A percentile compares a stretch with the other conserved stretches of the same genome.
phyloP scores from a whole-genome alignment of 2,329 filamentous ascomycete genomes.

The Neonectria neomacrospora region DNA sequence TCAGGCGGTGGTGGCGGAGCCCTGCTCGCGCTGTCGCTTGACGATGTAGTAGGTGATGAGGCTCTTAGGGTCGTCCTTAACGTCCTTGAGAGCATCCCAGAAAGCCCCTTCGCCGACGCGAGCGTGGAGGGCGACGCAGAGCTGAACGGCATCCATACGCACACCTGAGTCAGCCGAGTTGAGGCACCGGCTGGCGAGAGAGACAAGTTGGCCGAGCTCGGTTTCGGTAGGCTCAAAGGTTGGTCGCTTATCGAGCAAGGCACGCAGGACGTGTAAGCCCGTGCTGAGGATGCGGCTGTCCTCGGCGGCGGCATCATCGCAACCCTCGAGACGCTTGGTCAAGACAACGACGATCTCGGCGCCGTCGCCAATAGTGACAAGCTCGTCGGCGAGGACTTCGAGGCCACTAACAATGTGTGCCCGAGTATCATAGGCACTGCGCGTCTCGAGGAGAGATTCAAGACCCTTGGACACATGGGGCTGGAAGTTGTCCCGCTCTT shows the following conservation, averaged over 20 bases:
- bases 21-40: conserved; percentile 70
- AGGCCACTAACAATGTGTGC: conserved; percentile 80
- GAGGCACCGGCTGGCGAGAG: conserved; percentile 65
- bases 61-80: conserved; percentile 79
- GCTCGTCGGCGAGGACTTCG: conserved; percentile 77
- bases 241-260: conserved; percentile 64
- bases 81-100: conserved; percentile 72
- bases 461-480: conserved; percentile 76
- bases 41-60: conserved; percentile 85
- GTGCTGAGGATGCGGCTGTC: conserved; percentile 68
- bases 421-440: conserved; percentile 73
- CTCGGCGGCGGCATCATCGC: conserved; percentile 55
- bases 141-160: conserved; percentile 79
- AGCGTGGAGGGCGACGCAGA: conserved; percentile 78
- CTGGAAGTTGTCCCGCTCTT: conserved; percentile 72
- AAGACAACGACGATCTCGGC: conserved; percentile 68
- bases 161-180: conserved; percentile 71
- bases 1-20: conserved; percentile 27
- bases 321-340: conserved; percentile 57
- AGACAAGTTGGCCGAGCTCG: conserved; percentile 63
- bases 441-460: conserved; percentile 72
- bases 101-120: conserved; percentile 70
- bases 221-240: conserved; percentile 61
- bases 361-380: conserved; percentile 73
- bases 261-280: conserved; percentile 71